These are phyloP conservation scores for Diaporthe humulicola DNA, from an alignment of 2,329 filamentous ascomycete species.

Conservation along the genomic window DNA sequence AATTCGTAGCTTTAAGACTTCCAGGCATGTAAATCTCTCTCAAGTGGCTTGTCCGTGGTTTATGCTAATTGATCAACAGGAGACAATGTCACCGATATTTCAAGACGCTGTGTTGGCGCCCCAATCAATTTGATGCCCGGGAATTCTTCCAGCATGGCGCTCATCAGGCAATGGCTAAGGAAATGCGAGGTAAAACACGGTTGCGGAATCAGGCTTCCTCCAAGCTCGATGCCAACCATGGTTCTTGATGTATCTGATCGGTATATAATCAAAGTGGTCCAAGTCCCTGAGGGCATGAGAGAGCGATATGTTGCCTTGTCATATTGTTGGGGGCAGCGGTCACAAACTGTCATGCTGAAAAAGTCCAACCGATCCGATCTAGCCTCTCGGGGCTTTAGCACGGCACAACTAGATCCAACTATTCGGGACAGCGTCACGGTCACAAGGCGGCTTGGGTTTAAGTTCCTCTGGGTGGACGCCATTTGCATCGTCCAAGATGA, in stretches of 20 bases:
- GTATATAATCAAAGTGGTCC: not conserved
- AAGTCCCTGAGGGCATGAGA: not conserved
- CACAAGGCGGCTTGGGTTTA: not conserved
- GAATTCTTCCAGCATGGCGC: not conserved
- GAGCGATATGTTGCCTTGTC: not conserved
- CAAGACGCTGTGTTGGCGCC: not conserved
- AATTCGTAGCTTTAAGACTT: not conserved
- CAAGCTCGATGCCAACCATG: not conserved
- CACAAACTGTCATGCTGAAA: not conserved
- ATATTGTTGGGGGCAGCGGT: not conserved
- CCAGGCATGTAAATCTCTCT: not conserved
- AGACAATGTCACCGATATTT: not conserved
- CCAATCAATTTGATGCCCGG: not conserved
- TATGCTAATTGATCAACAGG: not conserved
- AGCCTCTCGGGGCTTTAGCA: not conserved
- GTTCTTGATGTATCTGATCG: not conserved
- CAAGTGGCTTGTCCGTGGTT: not conserved
- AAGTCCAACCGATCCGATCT: not conserved
- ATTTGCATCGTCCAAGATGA: not conserved
- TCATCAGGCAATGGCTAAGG: not conserved
- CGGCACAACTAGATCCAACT: not conserved
- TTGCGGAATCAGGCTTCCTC: not conserved
- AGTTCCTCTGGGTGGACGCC: not conserved
- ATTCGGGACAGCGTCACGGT: not conserved
- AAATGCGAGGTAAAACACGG: not conserved